Conservation (phyloP, 1,284 basidiomycete genomes). For the Veloboletus limbatus region DNA sequence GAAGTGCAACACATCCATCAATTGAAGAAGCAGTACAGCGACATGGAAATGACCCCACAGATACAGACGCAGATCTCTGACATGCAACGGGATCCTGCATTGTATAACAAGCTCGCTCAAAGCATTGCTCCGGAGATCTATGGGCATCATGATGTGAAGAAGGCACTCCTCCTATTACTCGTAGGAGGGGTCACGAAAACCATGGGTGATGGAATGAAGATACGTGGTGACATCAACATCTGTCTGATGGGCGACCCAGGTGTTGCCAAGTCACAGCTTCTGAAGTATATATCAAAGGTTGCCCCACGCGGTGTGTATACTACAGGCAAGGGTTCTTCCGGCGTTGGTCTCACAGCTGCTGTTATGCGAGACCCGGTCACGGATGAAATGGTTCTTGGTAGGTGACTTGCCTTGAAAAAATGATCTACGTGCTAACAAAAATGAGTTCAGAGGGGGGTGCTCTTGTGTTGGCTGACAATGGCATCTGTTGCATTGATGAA, state of each 20-base stretch:
- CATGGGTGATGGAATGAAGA: constrained; percentile 98
- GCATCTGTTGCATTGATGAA: constrained; percentile 99
- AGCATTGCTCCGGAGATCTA: constrained; percentile 99
- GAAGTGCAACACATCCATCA: constrained; percentile 91
- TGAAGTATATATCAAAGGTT: constrained; percentile 99
- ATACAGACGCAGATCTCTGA: constrained; percentile 71
- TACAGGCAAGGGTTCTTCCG: constrained; percentile 96
- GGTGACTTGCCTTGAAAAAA: constrained; percentile 31
- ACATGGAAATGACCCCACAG: constrained; percentile 90
- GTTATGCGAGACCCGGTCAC: constrained; percentile 99
- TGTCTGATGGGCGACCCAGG: constrained; percentile 99
- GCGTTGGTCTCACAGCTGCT: constrained; percentile 97
- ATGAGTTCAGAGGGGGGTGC: constrained; percentile 88
- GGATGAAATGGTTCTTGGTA: constrained; percentile 98
- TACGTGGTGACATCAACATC: constrained; percentile 96
- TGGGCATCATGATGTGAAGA: constrained; percentile 97
- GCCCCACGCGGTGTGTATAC: constrained; percentile 98
- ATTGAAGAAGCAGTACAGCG: constrained; percentile 96
- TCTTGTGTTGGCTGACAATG: constrained; percentile 97
- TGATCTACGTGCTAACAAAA: constrained; percentile 4
- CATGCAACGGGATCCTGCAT: constrained; percentile 70
- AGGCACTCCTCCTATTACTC: constrained; percentile 89
- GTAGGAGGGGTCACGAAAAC: constrained; percentile 96
- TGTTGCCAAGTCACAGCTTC: constrained; percentile 97
- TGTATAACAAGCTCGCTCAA: constrained; percentile 83